phyloP scores from a whole-genome alignment of 805 yeast species.

The Millerago galiae region DNA sequence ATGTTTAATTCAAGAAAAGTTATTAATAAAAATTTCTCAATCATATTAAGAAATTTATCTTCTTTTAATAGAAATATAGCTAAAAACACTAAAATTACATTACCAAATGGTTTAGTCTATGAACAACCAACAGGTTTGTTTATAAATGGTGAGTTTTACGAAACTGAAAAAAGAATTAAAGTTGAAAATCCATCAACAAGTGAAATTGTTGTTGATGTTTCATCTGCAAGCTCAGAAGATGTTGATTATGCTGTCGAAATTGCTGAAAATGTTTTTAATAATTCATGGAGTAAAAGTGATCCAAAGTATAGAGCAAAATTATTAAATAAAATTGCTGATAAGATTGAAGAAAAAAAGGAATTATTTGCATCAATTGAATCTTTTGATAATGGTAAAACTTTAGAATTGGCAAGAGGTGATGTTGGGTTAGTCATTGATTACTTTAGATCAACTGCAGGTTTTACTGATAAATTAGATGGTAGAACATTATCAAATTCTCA shows the following conservation, averaged over 20 bases:
- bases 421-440: constrained; percentile 55
- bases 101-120: constrained; percentile 61
- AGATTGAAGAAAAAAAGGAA: constrained; percentile 57
- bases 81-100: constrained; percentile 35
- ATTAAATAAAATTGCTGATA: constrained; percentile 59
- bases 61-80: constrained; percentile 21
- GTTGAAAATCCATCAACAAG: constrained; percentile 58
- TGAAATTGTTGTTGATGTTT: constrained; percentile 50
- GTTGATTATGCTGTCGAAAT: constrained; percentile 64
- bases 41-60: constrained; percentile 6
- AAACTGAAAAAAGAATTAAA: constrained; percentile 45
- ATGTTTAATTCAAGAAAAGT: too few relatives aligned
- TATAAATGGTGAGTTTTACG: constrained; percentile 77
- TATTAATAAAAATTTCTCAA: too few relatives aligned
- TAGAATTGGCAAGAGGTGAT: constrained; percentile 59
- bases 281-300: constrained; percentile 49
- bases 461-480: constrained; percentile 64
- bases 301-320: constrained; percentile 50
- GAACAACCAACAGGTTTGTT: constrained; percentile 84
- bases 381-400: constrained; percentile 71
- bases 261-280: constrained; percentile 56
- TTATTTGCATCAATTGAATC: constrained; percentile 63
- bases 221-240: constrained; percentile 53
- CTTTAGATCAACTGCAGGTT: constrained; percentile 66
- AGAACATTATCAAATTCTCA: constrained; percentile 55